These are phyloP conservation scores for Backusella westeae DNA, from an alignment of 192 early-diverging fungal genomes.

Conservation along the genomic window DNA sequence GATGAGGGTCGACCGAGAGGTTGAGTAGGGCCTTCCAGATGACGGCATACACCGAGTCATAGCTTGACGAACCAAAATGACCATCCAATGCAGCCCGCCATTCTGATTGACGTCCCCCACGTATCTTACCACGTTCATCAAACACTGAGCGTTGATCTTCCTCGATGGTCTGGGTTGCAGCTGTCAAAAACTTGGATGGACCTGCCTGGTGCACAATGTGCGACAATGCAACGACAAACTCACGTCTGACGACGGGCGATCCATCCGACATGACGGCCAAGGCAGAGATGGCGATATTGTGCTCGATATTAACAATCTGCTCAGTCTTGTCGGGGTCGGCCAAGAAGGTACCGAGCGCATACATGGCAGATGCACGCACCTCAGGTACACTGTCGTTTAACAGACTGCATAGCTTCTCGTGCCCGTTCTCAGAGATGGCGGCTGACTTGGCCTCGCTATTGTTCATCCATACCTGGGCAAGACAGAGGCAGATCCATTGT, in stretches of 20 bases:
- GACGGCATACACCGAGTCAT: conserved; percentile 56
- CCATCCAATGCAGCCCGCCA: conserved; percentile 24
- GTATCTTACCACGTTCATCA: conserved; percentile 26
- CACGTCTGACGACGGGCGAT: conserved; percentile 86
- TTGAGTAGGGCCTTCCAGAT: conserved; percentile 85
- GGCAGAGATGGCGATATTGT: conserved; percentile 69
- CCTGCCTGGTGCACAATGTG: conserved; percentile 68
- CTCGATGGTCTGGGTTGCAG: conserved; percentile 54
- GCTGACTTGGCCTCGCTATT: conserved; percentile 68
- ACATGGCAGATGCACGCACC: conserved; percentile 80
- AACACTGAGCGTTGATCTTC: conserved; percentile 31
- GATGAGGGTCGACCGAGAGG: conserved; percentile 81
- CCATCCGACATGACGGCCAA: conserved; percentile 73
- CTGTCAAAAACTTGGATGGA: conserved; percentile 57
- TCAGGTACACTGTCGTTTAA: conserved; percentile 72
- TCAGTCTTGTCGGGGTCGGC: conserved; percentile 66
- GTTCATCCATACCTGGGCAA: conserved; percentile 82
- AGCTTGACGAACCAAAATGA: conserved; percentile 30
- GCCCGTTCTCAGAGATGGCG: conserved; percentile 60
- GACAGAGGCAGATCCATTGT: conserved; percentile 88
- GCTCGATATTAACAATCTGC: conserved; percentile 68
- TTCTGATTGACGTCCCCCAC: conserved; percentile 5
- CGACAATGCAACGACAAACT: conserved; percentile 78
- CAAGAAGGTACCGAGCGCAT: conserved; percentile 79
- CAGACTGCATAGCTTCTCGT: conserved; percentile 57